Evolutionary conservation across 768 basidiomycete genomes (phyloP).

Genomic region (Trametes gibbosa): DNA sequence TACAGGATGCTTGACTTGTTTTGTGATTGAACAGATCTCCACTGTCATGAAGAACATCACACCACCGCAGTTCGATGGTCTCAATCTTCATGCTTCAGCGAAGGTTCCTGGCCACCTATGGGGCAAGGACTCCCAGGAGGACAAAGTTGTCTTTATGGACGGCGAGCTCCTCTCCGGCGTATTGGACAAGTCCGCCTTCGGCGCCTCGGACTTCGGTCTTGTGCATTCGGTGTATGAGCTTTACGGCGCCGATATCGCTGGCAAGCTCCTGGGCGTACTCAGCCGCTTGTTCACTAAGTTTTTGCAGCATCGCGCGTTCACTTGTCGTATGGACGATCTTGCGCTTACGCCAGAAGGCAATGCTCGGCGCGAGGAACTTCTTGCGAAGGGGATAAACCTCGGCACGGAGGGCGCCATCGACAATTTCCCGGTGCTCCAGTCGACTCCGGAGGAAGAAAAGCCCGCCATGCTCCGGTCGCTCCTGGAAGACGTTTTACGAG

Average conservation of each 20-base stretch:
- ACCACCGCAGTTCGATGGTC: constrained; percentile 70
- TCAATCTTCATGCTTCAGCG: constrained; percentile 82
- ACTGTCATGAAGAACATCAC: constrained; percentile 93
- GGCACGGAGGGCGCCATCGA: constrained; percentile 90
- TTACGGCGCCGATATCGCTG: constrained; percentile 87
- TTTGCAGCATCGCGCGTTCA: constrained; percentile 94
- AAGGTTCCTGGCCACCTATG: constrained; percentile 88
- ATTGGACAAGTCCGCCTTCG: constrained; percentile 96
- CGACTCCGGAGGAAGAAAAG: constrained; percentile 50
- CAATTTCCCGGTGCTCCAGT: constrained; percentile 75
- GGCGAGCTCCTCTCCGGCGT: constrained; percentile 93
- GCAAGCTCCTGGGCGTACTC: constrained; percentile 87
- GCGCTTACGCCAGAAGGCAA: constrained; percentile 85
- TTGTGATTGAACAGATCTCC: constrained; percentile 65
- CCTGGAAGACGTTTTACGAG: constrained; percentile 88
- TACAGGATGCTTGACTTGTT: constrained; percentile 1
- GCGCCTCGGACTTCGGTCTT: constrained; percentile 92
- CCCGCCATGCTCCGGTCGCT: constrained; percentile 57
- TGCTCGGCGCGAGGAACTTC: constrained; percentile 58
- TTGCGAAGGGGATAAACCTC: constrained; percentile 63
- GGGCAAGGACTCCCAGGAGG: constrained; percentile 77
- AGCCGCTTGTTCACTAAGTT: constrained; percentile 96
- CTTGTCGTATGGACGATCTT: constrained; percentile 98
- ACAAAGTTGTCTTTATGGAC: constrained; percentile 85
- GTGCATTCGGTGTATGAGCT: constrained; percentile 97